phyloP scores from a whole-genome alignment of 306 rosid species.

The Mucuna pruriens region DNA sequence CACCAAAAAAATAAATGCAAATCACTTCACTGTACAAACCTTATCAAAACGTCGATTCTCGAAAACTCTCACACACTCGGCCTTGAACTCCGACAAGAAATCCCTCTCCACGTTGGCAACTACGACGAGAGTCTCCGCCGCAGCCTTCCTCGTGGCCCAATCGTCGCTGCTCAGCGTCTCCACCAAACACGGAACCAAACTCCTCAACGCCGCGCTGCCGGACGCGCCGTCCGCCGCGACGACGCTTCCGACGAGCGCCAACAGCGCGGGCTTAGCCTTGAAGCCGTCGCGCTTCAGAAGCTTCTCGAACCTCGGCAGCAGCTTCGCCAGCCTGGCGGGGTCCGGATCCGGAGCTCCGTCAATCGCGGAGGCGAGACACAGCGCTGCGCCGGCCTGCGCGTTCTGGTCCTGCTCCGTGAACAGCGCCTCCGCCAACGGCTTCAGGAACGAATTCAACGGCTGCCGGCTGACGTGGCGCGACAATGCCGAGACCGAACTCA shows the following conservation, averaged over 20 bases:
- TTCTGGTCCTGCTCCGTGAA: constrained; percentile 91
- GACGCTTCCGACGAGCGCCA: constrained; percentile 73
- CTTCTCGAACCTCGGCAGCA: constrained; percentile 82
- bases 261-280: constrained; percentile 81
- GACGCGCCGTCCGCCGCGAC: constrained; percentile 71
- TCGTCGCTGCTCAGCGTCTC: constrained; percentile 67
- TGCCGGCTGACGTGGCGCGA: constrained; percentile 72
- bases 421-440: constrained; percentile 81
- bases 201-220: constrained; percentile 55
- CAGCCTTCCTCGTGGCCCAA: constrained; percentile 91
- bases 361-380: constrained; percentile 81
- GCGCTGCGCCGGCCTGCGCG: constrained; percentile 87
- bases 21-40: constrained; percentile 45
- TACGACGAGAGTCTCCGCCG: constrained; percentile 78
- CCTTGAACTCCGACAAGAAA: constrained; percentile 71
- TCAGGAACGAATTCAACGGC: constrained; percentile 68
- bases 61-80: constrained; percentile 61
- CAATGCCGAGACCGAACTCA: constrained; percentile 72
- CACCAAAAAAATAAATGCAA: not conserved
- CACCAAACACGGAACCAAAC: constrained; percentile 71
- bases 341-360: constrained; percentile 80
- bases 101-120: constrained; percentile 73
- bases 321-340: constrained; percentile 68
- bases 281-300: constrained; percentile 71
- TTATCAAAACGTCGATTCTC: constrained; percentile 85